Conservation (phyloP, 345 rosid species). For the Abelmoschus esculentus region DNA sequence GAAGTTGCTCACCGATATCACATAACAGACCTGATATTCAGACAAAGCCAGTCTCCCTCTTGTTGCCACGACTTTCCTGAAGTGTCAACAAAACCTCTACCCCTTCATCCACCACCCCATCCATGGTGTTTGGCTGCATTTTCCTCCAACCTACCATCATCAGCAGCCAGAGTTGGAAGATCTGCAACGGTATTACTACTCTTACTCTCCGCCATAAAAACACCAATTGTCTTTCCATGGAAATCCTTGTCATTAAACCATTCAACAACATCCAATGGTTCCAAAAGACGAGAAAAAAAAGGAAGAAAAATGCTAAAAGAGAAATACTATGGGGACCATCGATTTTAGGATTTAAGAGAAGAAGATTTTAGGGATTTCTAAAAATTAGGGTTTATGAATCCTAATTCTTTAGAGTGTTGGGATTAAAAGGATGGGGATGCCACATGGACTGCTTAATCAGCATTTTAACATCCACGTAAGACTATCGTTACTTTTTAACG, state of each 20-base stretch:
- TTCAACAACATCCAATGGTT: slow-evolving; percentile 87
- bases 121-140: slow-evolving; percentile 22
- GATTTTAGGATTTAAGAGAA: too few relatives aligned
- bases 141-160: slow-evolving; percentile 45
- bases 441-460: too few relatives aligned
- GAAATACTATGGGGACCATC: too few relatives aligned
- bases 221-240: slow-evolving; percentile 80
- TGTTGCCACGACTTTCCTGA: slow-evolving; percentile 84
- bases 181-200: slow-evolving; percentile 37
- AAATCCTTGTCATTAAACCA: slow-evolving; percentile 98
- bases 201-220: slow-evolving; percentile 75
- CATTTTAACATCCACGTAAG: too few relatives aligned
- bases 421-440: too few relatives aligned
- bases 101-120: slow-evolving; percentile 57
- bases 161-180: slow-evolving; percentile 24
- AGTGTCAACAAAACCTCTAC: slow-evolving; percentile 70
- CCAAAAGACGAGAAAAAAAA: too few relatives aligned
- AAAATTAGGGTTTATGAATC: too few relatives aligned
- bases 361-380: too few relatives aligned
- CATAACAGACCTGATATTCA: slow-evolving; percentile 99
- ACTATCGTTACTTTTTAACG: too few relatives aligned
- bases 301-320: too few relatives aligned
- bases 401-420: too few relatives aligned
- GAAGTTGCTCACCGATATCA: slow-evolving; percentile 98
- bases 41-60: slow-evolving; percentile 98